Conservation (phyloP, 768 basidiomycete genomes). For the Suillus bovinus region DNA sequence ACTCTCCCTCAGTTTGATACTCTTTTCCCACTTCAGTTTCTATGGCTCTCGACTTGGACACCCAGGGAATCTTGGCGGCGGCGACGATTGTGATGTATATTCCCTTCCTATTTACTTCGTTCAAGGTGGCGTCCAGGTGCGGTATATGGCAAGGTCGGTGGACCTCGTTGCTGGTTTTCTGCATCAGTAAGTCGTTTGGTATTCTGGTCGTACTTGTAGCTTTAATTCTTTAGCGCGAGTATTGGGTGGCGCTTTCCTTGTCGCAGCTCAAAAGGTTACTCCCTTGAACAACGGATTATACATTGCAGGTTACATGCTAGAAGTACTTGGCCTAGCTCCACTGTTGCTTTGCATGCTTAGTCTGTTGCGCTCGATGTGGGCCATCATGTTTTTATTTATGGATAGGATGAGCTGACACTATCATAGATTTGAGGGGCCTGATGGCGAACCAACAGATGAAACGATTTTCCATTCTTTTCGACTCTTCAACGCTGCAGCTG, state of each 20-base stretch:
- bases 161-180: constrained; percentile 62
- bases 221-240: constrained; percentile 49
- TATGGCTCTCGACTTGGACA: constrained; percentile 32
- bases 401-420: constrained; percentile 8
- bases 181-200: constrained; percentile 43
- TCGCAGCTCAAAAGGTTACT: constrained; percentile 50
- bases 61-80: constrained; percentile 54
- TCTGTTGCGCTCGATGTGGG: constrained; percentile 37
- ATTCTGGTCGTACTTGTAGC: neutral
- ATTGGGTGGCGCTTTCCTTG: constrained; percentile 54
- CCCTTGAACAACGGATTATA: constrained; percentile 46
- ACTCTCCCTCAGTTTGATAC: constrained; percentile 9
- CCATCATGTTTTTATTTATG: neutral
- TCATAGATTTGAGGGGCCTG: constrained; percentile 31
- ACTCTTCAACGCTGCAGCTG: constrained; percentile 25
- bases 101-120: constrained; percentile 49
- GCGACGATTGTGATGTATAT: constrained; percentile 60
- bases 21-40: constrained; percentile 3
- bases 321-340: constrained; percentile 40
- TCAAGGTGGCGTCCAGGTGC: constrained; percentile 51
- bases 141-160: constrained; percentile 62
- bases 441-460: constrained; percentile 14
- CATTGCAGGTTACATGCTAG: constrained; percentile 51
- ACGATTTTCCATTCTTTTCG: constrained; percentile 27
- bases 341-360: constrained; percentile 38